Evolutionary conservation across 306 rosid species (phyloP).

Genomic region (Rosa persica): DNA sequence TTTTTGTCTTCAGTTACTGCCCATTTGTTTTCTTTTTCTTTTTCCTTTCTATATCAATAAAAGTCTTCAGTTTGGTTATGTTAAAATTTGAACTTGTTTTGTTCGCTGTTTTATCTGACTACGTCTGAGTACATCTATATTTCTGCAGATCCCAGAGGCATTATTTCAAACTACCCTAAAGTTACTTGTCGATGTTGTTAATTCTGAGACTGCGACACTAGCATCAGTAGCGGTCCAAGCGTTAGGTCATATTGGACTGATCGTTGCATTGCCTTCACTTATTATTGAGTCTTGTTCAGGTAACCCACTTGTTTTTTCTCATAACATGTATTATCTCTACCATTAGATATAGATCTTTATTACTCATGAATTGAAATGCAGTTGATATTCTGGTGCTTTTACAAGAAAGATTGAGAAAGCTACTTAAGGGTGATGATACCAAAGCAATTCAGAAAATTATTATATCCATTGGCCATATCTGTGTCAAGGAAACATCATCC

Average conservation of each 20-base stretch:
- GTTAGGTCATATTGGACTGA: constrained; percentile 85
- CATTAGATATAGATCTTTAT: constrained; percentile 25
- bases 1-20: background rate
- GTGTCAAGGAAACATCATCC: constrained; percentile 75
- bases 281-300: constrained; percentile 61
- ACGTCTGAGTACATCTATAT: constrained; percentile 20
- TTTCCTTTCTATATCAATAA: background rate
- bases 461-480: constrained; percentile 81
- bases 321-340: background rate
- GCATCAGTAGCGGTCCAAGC: constrained; percentile 95
- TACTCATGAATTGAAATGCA: constrained; percentile 49
- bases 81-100: background rate
- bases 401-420: constrained; percentile 72
- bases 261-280: constrained; percentile 66
- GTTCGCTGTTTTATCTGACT: background rate
- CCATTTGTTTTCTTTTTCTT: background rate
- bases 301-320: constrained; percentile 24
- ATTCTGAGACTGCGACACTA: constrained; percentile 67
- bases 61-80: background rate
- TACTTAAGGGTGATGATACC: constrained; percentile 64
- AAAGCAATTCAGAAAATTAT: constrained; percentile 80
- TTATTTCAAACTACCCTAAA: constrained; percentile 54
- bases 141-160: constrained; percentile 57
- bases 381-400: constrained; percentile 64
- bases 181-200: constrained; percentile 79